A percentile compares a stretch with the other conserved stretches of the same genome.
Conservation (phyloP, 140 eudicot species). For the Erigeron philadelphicus region DNA sequence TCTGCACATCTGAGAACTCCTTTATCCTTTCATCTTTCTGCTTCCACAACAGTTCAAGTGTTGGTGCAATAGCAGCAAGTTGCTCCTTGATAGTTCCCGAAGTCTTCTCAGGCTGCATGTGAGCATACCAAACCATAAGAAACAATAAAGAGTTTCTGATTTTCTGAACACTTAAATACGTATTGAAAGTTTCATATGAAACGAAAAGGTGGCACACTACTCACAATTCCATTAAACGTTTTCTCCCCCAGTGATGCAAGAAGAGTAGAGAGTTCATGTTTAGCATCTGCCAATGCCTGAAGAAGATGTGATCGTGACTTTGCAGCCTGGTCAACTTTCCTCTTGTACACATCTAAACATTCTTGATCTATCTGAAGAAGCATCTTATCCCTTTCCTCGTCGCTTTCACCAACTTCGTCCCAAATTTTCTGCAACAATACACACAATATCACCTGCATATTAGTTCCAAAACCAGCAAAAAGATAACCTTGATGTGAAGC, state of each 20-base stretch:
- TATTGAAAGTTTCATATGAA: background rate
- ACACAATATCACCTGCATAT: constrained; percentile 9
- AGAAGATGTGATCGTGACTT: constrained; percentile 56
- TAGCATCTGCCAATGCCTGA: constrained; percentile 52
- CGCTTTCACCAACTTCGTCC: constrained; percentile 84
- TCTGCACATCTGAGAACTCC: constrained; percentile 54
- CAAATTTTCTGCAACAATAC: constrained; percentile 55
- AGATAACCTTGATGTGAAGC: background rate
- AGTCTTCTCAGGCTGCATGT: constrained; percentile 39
- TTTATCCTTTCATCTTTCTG: constrained; percentile 60
- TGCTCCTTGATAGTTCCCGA: constrained; percentile 57
- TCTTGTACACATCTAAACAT: constrained; percentile 62
- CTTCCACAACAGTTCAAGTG: constrained; percentile 50
- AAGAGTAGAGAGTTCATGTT: constrained; percentile 57
- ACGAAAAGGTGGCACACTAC: constrained; percentile 12
- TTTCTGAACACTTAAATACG: background rate
- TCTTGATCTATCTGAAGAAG: constrained; percentile 74
- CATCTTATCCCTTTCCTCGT: constrained; percentile 67
- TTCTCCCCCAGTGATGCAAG: constrained; percentile 60
- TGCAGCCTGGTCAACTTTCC: constrained; percentile 64
- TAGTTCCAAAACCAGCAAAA: background rate
- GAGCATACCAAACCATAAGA: constrained; percentile 2
- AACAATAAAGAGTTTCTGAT: background rate
- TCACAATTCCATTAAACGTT: constrained; percentile 48
- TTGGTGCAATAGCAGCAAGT: constrained; percentile 53